Base-by-base conservation (phyloP, 768 basidiomycete species). In the Amanita thiersii region DNA sequence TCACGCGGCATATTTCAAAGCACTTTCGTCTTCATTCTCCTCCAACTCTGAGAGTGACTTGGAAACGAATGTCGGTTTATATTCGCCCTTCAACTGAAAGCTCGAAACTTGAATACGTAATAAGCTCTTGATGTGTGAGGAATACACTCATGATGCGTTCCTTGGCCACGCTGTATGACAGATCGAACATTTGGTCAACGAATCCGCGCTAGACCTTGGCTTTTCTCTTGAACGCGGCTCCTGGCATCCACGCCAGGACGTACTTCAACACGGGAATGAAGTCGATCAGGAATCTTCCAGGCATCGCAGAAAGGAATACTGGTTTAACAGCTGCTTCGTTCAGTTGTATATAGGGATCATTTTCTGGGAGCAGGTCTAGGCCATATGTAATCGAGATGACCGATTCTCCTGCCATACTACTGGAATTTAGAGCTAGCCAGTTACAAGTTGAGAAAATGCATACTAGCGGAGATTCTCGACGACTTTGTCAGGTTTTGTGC, bases 221-320 rank as follows among this genome's bases (percentile, higher is more conserved):
- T 31, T 52, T 57, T 32, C 51, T 59, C 47, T 68, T 50, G 48
- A 72, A 72, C 4, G 56, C 56, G 3, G 65, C 64, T 1, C 69
- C 70, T 10, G 69, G 69, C 2, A 69, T 14, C 55, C 55, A 56
- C n/a, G 40, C 40, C 10, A 53, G 55, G 8, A 54, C 37, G 26
- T 51, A 50, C 37, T 50, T 50, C 11, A 56, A 39, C 44, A 25
- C 30, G 11, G 10, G 37, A 38, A 39, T 4, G 14, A 20, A 24
- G 15, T 51, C 47, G 14, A 43, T 40, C 7, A 51, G 26, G 19
- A 32, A 41, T 3, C 29, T n/a, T 8, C 40, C 40, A 9, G 40
- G 30, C 11, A 33, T 30, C 3, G 30, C 40, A 19, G 40, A 28
- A 7, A 2, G 9, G 6, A 20, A 10, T 7, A 6, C 15, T 2